Conservation (phyloP, 2,329 filamentous ascomycete genomes). For the Sporothrix variecibatus region DNA sequence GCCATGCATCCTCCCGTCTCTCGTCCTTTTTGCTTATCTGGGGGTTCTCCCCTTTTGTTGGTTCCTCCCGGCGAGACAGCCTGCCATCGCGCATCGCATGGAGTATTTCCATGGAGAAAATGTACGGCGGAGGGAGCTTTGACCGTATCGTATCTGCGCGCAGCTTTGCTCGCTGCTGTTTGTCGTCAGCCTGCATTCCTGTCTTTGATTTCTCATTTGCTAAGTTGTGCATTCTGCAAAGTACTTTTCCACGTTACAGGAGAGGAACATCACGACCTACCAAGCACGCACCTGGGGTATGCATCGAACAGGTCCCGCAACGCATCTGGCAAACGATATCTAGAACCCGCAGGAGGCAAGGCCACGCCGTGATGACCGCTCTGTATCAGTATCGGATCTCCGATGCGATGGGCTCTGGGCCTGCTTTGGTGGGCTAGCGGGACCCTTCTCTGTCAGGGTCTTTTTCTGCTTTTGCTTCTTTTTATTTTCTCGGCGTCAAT, state of each 20-base stretch:
- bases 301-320: not conserved
- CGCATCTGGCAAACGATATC: not conserved
- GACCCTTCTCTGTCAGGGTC: not conserved
- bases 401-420: not conserved
- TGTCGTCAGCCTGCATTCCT: conserved; percentile 12
- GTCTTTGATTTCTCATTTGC: not conserved
- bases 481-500: not conserved
- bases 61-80: conserved; percentile 4
- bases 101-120: not conserved
- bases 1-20: conserved; percentile 14
- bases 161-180: not conserved
- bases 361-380: not conserved
- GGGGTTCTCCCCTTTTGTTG: not conserved
- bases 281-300: not conserved
- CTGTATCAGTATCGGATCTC: conserved; percentile 16
- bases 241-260: not conserved
- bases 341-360: not conserved
- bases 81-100: conserved; percentile 14
- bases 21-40: not conserved
- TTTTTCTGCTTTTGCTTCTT: not conserved
- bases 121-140: not conserved
- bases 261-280: not conserved
- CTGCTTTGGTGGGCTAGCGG: not conserved
- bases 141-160: conserved; percentile 1
- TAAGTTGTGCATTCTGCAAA: not conserved